phyloP scores from a whole-genome alignment of 106 monocot species.

The Narthecium ossifragum region DNA sequence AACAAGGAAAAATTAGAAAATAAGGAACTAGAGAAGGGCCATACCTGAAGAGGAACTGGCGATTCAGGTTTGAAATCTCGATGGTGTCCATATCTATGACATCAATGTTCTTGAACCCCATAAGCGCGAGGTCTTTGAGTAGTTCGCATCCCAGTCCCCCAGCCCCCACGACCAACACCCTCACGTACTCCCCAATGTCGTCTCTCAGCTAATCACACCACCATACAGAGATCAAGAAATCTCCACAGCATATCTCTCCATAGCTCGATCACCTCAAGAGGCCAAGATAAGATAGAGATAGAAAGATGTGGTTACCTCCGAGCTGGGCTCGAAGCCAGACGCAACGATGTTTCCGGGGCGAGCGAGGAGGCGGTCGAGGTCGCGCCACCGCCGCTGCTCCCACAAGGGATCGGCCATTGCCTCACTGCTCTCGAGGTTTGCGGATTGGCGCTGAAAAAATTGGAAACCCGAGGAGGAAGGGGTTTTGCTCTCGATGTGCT shows the following conservation, averaged over 20 bases:
- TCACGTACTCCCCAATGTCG: conserved; percentile 62
- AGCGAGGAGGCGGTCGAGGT: conserved; percentile 81
- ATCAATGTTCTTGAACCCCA: conserved; percentile 76
- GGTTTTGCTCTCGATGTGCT: no score
- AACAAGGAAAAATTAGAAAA: background rate
- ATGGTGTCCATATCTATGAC: conserved; percentile 99
- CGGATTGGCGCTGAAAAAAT: no score
- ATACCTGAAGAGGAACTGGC: conserved; percentile 98
- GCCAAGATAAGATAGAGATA: background rate
- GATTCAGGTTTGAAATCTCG: conserved; percentile 97
- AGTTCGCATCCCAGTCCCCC: conserved; percentile 97
- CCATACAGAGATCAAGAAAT: background rate
- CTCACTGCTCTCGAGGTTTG: background rate
- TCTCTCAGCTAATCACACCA: conserved; percentile 52
- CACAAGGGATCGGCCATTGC: conserved; percentile 3
- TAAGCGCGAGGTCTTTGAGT: conserved; percentile 93
- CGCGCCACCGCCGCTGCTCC: conserved; percentile 51
- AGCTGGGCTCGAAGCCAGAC: conserved; percentile 52
- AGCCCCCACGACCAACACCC: conserved; percentile 87
- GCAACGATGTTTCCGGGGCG: conserved; percentile 84
- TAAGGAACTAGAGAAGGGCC: background rate
- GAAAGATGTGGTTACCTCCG: conserved; percentile 23
- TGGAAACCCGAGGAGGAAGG: no score
- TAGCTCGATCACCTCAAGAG: background rate
- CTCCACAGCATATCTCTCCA: no score